phyloP scores from a whole-genome alignment of 2,329 filamentous ascomycete species.

The Calonectria ilicicola region DNA sequence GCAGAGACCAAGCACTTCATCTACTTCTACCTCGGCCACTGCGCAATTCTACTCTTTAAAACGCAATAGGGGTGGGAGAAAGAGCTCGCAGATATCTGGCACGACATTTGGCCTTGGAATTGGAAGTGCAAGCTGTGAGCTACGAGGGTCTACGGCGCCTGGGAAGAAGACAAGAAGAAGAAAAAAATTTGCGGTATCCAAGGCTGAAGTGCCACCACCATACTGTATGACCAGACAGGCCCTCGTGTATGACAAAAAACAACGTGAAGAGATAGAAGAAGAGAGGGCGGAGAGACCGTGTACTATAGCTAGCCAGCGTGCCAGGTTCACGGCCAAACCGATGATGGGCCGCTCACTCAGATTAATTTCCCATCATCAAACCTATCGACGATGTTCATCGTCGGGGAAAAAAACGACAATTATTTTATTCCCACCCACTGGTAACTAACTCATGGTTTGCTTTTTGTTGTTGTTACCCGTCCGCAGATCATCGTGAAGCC shows the following conservation, averaged over 20 bases:
- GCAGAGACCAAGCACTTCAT: slow-evolving; percentile 99
- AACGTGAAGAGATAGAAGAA: not conserved
- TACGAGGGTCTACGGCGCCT: slow-evolving; percentile 29
- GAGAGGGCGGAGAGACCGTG: slow-evolving; percentile 21
- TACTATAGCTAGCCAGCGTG: slow-evolving; percentile 24
- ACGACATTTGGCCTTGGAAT: slow-evolving; percentile 37
- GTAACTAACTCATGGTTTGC: not conserved
- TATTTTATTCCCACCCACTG: not conserved
- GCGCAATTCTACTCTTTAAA: slow-evolving; percentile 98
- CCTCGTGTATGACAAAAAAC: slow-evolving; percentile 19
- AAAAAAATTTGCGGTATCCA: slow-evolving; percentile 27
- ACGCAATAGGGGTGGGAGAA: slow-evolving; percentile 77
- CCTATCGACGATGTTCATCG: not conserved
- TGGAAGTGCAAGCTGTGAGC: slow-evolving; percentile 46
- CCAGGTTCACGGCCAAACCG: slow-evolving; percentile 24
- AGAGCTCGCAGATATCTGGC: slow-evolving; percentile 38
- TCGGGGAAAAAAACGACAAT: not conserved
- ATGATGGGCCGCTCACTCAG: slow-evolving; percentile 23
- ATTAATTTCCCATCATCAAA: slow-evolving; percentile 19
- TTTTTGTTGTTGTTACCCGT: not conserved
- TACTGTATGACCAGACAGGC: slow-evolving; percentile 10
- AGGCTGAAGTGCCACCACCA: slow-evolving; percentile 32
- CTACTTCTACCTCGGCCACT: slow-evolving; percentile 99
- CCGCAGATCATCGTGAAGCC: slow-evolving; percentile 2
- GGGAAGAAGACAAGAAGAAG: slow-evolving; percentile 31